Base-by-base conservation (phyloP, 192 early-diverging fungal genomes). In the Martensiomyces pterosporus region DNA sequence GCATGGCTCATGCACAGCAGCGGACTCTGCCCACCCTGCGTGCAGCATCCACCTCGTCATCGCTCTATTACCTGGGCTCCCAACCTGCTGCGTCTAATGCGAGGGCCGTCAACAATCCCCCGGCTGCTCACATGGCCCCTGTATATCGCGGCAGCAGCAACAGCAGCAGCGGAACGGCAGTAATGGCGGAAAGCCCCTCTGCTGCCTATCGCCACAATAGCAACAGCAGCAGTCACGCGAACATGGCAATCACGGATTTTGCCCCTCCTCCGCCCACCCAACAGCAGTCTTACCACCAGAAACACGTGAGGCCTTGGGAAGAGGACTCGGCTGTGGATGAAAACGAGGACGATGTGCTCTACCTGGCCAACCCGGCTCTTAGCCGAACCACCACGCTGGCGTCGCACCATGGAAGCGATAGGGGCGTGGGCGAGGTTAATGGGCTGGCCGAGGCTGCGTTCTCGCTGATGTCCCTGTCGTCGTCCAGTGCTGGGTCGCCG, bases 381-480 rank as follows among this genome's bases (percentile, higher is more conserved):
- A 32, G 29, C 29, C 29, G 29, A 5, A 24, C 21, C 19, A 21
- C 14, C n/a, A 0, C 22, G 36, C 29, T 14, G 13, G n/a, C 36
- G 37, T 29, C 37, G 4, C 15, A 17, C 19, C 34, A 26, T 13
- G 9, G 14, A 33, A 24, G 34, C 52, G 34, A 55, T n/a, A 24
- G 27, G 10, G 53, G 39, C 1, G 18, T 49, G 5, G 49, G 22
- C 14, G n/a, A n/a, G n/a, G n/a, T n/a, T n/a, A n/a, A n/a, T n/a
- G 52, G 68, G 3, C 61, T 72, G 24, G 49, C 69, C 2, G 69
- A 73, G 5, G 69, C 69, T 37, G 69, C 69, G 14, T 65, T 73
- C 24, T 73, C 69, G 45, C 69, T 73, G 27, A 73, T 73, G 69
- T 56, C 69, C 45, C 58, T 73, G 39, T 65, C 63, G 22, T 57